A percentile compares a stretch with the other conserved stretches of the same genome.
These are phyloP conservation scores for Vigna trinervia DNA, from an alignment of 306 rosid species.

Conservation along the genomic window DNA sequence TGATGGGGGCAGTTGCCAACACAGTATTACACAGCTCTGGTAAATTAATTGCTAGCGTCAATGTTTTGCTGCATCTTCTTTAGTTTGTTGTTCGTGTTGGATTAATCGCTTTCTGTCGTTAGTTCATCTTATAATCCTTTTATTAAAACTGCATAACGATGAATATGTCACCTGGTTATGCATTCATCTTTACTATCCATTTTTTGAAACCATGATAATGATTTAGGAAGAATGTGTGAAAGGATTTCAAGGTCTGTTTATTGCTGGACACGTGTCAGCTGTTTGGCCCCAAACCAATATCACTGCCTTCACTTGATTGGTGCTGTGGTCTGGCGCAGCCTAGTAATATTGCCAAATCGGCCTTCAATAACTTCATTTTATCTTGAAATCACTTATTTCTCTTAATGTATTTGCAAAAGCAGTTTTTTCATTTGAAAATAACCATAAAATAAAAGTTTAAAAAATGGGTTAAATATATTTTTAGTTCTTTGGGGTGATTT, in stretches of 20 bases:
- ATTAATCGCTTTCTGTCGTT: background rate
- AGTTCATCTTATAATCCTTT: background rate
- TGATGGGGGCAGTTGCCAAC: conserved; percentile 74
- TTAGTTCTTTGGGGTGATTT: too few species aligned
- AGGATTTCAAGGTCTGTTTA: background rate
- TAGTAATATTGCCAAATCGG: background rate
- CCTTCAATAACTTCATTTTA: background rate
- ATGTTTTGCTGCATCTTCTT: background rate
- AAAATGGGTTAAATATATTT: background rate
- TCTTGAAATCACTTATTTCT: background rate
- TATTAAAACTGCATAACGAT: background rate
- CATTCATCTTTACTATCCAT: background rate
- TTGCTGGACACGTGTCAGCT: background rate
- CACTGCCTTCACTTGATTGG: background rate
- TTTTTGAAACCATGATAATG: background rate
- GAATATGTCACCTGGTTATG: background rate
- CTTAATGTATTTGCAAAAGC: too few species aligned
- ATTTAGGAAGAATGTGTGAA: background rate
- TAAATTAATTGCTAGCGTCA: conserved; percentile 39
- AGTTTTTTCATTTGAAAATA: background rate
- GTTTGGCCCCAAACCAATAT: background rate
- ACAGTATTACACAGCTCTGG: conserved; percentile 88
- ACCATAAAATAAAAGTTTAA: background rate
- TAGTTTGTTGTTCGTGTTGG: background rate
- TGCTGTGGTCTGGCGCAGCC: background rate